Evolutionary conservation across 768 basidiomycete genomes (phyloP).

Genomic region (Dacryopinax primogenitus): DNA sequence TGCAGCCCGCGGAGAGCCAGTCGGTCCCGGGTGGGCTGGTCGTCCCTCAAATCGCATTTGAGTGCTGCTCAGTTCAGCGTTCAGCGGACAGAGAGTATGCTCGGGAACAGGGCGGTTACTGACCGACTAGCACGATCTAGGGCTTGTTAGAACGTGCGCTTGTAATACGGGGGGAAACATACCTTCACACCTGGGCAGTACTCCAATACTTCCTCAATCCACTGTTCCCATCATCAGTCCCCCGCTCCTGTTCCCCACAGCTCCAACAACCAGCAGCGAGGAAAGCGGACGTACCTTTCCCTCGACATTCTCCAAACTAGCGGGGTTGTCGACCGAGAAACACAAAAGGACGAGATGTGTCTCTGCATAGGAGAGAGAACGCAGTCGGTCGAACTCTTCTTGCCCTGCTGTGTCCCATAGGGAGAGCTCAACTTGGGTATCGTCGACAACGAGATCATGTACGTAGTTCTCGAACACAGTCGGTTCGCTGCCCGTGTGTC

Average conservation of each 20-base stretch:
- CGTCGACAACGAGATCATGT: constrained; percentile 76
- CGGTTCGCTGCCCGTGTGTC: constrained; percentile 46
- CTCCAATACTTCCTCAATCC: constrained; percentile 85
- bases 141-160: neutral
- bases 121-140: constrained; percentile 80
- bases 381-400: constrained; percentile 87
- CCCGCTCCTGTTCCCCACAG: neutral
- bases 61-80: constrained; percentile 47
- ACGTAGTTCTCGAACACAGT: constrained; percentile 98
- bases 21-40: constrained; percentile 54
- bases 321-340: constrained; percentile 91
- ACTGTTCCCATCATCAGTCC: constrained; percentile 37
- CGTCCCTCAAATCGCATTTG: constrained; percentile 92
- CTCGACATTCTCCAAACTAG: constrained; percentile 93
- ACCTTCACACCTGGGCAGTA: constrained; percentile 94
- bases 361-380: constrained; percentile 92
- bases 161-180: constrained; percentile 20
- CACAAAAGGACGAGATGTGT: constrained; percentile 94
- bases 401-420: constrained; percentile 97
- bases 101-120: constrained; percentile 26
- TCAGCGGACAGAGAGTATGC: neutral
- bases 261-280: constrained; percentile 8
- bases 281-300: constrained; percentile 45
- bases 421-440: constrained; percentile 77
- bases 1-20: constrained; percentile 56